Evolutionary conservation across 495 filamentous ascomycete species (phyloP).

Genomic region (Stereocaulon alpinum): DNA sequence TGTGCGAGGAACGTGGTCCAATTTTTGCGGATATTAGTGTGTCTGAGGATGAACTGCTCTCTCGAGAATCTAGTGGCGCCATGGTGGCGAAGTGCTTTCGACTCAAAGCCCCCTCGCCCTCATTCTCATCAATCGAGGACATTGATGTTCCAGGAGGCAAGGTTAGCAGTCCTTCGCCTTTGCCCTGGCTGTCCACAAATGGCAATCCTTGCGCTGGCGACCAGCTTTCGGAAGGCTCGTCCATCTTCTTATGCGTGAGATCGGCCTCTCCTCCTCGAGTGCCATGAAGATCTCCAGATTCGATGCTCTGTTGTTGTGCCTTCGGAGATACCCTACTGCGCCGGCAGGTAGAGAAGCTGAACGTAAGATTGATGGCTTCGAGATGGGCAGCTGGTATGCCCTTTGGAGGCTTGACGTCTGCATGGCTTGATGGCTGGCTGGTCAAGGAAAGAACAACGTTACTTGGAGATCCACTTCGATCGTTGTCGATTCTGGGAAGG

Average conservation of each 20-base stretch:
- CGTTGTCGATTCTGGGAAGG: neutral
- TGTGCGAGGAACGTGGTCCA: neutral
- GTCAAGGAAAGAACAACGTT: slow-evolving; percentile 6
- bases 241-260: neutral
- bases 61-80: neutral
- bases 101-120: neutral
- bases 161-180: neutral
- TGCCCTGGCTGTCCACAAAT: neutral
- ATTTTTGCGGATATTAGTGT: neutral
- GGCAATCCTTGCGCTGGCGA: neutral
- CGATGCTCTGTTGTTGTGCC: neutral
- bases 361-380: neutral
- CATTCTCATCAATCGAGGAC: neutral
- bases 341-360: slow-evolving; percentile 7
- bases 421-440: neutral
- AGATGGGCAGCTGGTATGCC: neutral
- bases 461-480: neutral
- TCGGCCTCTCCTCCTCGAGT: neutral
- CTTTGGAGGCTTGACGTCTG: neutral
- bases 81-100: neutral
- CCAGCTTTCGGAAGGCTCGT: neutral
- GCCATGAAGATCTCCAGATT: neutral
- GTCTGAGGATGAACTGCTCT: neutral
- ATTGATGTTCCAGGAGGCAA: neutral
- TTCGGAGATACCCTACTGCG: slow-evolving; percentile 1